Evolutionary conservation across 768 basidiomycete genomes (phyloP), one percentile per base, ranked within the genome.

Genomic region (Lentinula guzmanii): DNA sequence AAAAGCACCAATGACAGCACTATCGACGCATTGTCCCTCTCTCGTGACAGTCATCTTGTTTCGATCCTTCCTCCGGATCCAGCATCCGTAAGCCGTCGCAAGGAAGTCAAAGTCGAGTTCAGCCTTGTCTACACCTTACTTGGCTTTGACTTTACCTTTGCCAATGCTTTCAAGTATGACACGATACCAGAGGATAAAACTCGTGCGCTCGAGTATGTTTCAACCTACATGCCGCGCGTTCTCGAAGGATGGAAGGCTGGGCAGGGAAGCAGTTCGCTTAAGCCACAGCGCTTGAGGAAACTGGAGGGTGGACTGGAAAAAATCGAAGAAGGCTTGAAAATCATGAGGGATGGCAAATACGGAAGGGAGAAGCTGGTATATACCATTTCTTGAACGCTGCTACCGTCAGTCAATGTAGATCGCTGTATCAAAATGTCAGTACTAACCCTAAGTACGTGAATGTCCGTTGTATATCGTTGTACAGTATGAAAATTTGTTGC

Each of bases 301-400:
- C 34, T 59, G 58, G 43, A 46, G 45, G 58, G 58, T 15, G 58
- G 58, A 21, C 35, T 59, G 9, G 58, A 51, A 6, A 59, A 24
- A 33, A 59, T 59, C 33, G 15, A 46, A 2, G 58, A 59, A 7
- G 58, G 58, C 3, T 45, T 59, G 31, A 45, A 59, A 18, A 59
- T 59, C 21, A 59, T 59, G 58, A 59, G 45, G 33, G 58, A 46
- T 39, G 58, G 58, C 4, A 59, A 50, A 28, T 59, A 59, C 33
- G 58, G 58, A 11, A 46, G 58, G n/a, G 58, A 59, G 37, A 59
- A 59, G 34, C 31, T 59, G 16, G 58, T 59, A 3, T 59, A 59
- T 24, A 21, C 34, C 24, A 35, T 59, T 21, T 39, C 55, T 16
- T 56, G 15, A 56, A 43, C 8, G 8, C 8, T 7, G n/a, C 18